Evolutionary conservation across 768 basidiomycete genomes (phyloP), one percentile per base, ranked within the genome.

Genomic region (Paxillus ammoniavirescens): DNA sequence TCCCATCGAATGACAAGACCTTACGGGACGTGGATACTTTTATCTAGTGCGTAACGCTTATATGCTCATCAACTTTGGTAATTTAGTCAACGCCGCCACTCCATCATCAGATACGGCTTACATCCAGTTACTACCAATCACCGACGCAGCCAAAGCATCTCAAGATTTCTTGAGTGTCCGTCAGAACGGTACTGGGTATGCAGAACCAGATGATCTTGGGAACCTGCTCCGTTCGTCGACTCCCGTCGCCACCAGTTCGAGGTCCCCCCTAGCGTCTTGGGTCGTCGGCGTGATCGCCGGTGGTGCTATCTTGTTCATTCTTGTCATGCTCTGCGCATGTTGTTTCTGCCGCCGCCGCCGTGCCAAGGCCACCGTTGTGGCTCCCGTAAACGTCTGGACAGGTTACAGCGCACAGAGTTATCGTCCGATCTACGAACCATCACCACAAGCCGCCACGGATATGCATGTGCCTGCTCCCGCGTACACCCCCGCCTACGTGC

Each of bases 11-110:
- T 37, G 37, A 9, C 35, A 30, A 1, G 15, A 26, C 57, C 45
- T 53, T 17, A 49, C 21, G 37, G 12, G 12, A 42, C 30, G 8
- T 36, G 41, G 26, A 36, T 47, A 6, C 6, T 5, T 38, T 37
- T 33, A 21, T 37, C 21, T 60, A 87, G 86, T 88, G 50, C 81
- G 84, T 47, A 89, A 87, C 59, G 76, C 77, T 9, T 89, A 88
- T 63, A 67, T 79, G 13, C 67, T 83, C 38, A 76, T 89, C 68
- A 75, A 87, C 66, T 87, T 80, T 58, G 87, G 87, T 36, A 76
- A 86, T 66, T 81, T 83, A 65, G 69, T 83, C 54, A 67, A 78
- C 44, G 77, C 71, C 21, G 68, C 74, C 45, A 58, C 68, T 10
- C 54, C 71, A 14, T 64, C 65, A 14, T 66, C 69, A 42, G 65